phyloP scores from a whole-genome alignment of 1,284 basidiomycete species.

The Cryptococcus maquisensis region DNA sequence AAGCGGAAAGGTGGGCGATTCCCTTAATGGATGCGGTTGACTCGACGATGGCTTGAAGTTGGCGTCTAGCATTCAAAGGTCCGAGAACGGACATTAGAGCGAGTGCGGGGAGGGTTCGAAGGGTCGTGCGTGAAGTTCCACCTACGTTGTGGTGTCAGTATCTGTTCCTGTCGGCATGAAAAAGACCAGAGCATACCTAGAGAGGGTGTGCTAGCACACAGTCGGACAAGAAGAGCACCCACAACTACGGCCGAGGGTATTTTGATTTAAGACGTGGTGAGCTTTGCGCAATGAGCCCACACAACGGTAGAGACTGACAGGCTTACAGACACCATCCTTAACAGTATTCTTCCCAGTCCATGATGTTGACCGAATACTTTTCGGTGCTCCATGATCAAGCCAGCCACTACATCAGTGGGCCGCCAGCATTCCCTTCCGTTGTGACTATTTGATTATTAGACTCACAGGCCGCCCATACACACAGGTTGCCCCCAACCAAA shows the following conservation, averaged over 20 bases:
- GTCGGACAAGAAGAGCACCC: neutral
- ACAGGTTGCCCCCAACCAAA: neutral
- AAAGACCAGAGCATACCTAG: neutral
- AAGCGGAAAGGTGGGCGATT: no score
- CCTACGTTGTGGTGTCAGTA: neutral
- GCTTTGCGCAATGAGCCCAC: constrained; percentile 1
- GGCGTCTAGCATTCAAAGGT: neutral
- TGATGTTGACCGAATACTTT: neutral
- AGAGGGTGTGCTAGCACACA: neutral
- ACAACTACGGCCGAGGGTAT: neutral
- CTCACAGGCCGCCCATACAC: neutral
- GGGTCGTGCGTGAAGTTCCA: neutral
- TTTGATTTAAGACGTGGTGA: neutral
- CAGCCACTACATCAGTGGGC: neutral
- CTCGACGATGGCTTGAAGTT: neutral
- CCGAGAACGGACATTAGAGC: neutral
- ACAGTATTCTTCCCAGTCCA: neutral
- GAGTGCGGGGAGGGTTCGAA: constrained; percentile 1
- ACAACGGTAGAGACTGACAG: neutral
- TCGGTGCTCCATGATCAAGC: neutral
- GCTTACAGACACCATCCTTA: neutral
- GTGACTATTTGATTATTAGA: no score
- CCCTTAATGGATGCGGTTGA: neutral
- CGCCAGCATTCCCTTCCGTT: no score
- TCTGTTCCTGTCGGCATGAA: neutral